Conservation (phyloP, 139 green algal genomes). For the Chlorella sp. region DNA sequence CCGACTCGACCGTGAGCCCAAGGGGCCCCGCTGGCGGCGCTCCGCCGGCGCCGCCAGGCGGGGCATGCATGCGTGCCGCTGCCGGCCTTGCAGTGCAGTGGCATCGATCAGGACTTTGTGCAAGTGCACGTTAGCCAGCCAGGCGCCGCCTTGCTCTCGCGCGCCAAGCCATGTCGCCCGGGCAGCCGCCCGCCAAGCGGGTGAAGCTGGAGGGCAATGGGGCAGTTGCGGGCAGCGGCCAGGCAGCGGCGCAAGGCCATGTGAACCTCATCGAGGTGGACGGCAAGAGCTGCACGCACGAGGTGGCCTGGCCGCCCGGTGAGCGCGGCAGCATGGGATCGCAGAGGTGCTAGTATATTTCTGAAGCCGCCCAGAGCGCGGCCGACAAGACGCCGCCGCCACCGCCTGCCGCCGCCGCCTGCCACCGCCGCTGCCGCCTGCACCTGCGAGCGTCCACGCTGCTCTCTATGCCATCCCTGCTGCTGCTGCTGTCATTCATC, state of each 20-base stretch:
- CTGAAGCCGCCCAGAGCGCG: neutral
- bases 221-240: neutral
- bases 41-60: no score
- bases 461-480: neutral
- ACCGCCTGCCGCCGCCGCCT: neutral
- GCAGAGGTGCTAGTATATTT: no score
- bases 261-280: constrained; percentile 60
- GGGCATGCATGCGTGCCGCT: no score
- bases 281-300: constrained; percentile 85
- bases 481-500: neutral
- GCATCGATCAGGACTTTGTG: no score
- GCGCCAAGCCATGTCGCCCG: no score
- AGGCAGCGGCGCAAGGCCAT: neutral
- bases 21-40: no score
- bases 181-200: constrained; percentile 15
- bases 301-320: constrained; percentile 80
- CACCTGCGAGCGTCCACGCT: no score
- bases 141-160: no score
- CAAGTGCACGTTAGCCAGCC: no score
- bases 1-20: no score
- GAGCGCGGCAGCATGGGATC: neutral
- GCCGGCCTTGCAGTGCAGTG: no score
- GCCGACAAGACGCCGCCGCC: neutral
- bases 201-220: neutral
- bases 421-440: neutral